Base-by-base conservation (phyloP, 139 green algal genomes). In the Chlamydomonas applanata region DNA sequence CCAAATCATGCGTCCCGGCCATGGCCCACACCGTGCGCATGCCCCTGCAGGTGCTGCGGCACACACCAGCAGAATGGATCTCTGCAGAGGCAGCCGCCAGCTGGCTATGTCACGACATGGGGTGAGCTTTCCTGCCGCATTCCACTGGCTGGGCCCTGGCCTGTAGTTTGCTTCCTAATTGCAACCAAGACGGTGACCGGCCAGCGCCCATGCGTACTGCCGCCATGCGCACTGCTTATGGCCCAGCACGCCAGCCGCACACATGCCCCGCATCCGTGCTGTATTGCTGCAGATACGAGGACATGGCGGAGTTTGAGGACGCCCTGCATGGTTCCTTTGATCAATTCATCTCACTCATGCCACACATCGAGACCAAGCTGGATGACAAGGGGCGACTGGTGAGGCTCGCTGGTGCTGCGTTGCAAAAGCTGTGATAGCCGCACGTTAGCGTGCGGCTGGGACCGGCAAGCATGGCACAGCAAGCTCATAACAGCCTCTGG, bases 251-350 rank as follows among this genome's bases (percentile, higher is more conserved):
- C n/a, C n/a, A n/a, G n/a, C n/a, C n/a, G n/a, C n/a, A n/a, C n/a
- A n/a, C n/a, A n/a, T n/a, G n/a, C n/a, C n/a, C n/a, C n/a, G n/a
- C n/a, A n/a, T n/a, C n/a, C n/a, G n/a, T n/a, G n/a, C n/a, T n/a
- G n/a, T n/a, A n/a, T 16, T 32, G 25, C 27, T 52, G 62, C 62
- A 69, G 85, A 16, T 93, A 93, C 62, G 88, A 93, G 73, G 88
- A 93, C 70, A 77, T 82, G 65, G 57, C 79, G 27, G 88, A 93
- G 79, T 89, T 93, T 73, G 88, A 93, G 73, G 88, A 93, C 46
- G 88, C 86, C 1, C 71, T 93, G 29, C 80, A 87, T 19, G 81
- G 82, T 57, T 78, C 73, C 5, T 93, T 90, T 63, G 59, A 57
- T 5, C 73, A 88, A 22, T 93, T 91, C 72, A 63, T 93, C 13